phyloP scores from a whole-genome alignment of 352 stramenopile genomes.

The Pythium aquatile region DNA sequence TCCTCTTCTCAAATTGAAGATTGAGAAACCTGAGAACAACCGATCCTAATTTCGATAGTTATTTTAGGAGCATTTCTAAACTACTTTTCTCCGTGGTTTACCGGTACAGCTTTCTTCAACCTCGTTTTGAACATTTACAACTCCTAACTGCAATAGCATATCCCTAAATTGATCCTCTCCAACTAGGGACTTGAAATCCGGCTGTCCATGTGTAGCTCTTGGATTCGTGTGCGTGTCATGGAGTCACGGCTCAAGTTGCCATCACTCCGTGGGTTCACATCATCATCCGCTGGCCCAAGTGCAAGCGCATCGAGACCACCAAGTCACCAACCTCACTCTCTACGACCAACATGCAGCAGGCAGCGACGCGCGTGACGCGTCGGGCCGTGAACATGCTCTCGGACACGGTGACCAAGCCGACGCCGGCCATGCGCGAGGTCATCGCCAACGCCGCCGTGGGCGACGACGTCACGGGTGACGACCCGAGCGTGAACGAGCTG shows the following conservation, averaged over 20 bases:
- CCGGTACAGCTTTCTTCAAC: too few relatives aligned
- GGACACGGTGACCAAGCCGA: constrained; percentile 96
- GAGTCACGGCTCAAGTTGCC: background rate
- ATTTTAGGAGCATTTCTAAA: too few relatives aligned
- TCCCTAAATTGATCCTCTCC: too few relatives aligned
- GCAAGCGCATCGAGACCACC: too few relatives aligned
- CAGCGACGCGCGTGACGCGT: constrained; percentile 17
- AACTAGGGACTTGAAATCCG: too few relatives aligned
- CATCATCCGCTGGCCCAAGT: too few relatives aligned
- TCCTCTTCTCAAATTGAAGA: constrained; percentile 14
- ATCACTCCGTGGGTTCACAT: background rate
- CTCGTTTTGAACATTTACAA: too few relatives aligned
- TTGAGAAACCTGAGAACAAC: constrained; percentile 4
- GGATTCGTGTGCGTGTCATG: background rate
- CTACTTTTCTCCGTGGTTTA: too few relatives aligned
- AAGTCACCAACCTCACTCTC: too few relatives aligned
- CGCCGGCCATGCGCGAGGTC: constrained; percentile 88
- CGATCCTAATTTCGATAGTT: background rate
- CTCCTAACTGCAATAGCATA: too few relatives aligned
- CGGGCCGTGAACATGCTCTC: constrained; percentile 92
- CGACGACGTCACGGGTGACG: constrained; percentile 77
- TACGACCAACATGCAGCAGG: constrained; percentile 1
- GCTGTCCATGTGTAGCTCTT: background rate
- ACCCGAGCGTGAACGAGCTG: constrained; percentile 94
- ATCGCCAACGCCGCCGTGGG: constrained; percentile 81